Evolutionary conservation across 1,284 basidiomycete genomes (phyloP), one percentile per base, ranked within the genome.

Genomic region (Serendipita sp.): DNA sequence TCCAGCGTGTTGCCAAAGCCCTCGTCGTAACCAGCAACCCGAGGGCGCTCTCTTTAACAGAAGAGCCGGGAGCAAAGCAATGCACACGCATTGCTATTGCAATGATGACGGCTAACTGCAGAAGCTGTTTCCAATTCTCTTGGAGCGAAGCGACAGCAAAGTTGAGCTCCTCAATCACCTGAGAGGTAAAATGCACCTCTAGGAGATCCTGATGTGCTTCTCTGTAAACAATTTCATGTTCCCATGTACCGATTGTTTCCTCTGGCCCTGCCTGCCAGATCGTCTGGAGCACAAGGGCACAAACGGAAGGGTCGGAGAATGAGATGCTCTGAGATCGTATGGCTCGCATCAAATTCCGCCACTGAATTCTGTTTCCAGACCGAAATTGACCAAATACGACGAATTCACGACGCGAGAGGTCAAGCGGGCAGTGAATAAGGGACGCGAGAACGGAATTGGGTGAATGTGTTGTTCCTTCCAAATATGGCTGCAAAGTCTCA

Each of bases 51-150:
- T 50, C 8, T 0, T 53, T 63, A 15, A 71, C 49, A 12, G 61
- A 34, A 2, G 62, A 13, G 43, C 68, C 61, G 0, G 12, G 58
- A 10, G 66, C 62, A 1, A 72, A 71, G 1, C 73, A 66, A 13
- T 78, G 68, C 6, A 79, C 65, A 26, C 78, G 75, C 53, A 63
- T 0, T 0, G 66, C 65, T 29, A 71, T 66, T 13, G 5, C 6
- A 47, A 74, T 70, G n/a, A 78, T 70, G 0, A 70, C 76, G 32
- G 70, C 67, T 55, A 77, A 72, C 0, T 75, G 72, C 34, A 70
- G 67, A 0, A 67, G 69, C 63, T 80, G 73, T 42, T 73, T 65
- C 79, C 79, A 81, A 65, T 77, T 81, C 1, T 62, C 71, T 62
- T 71, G 64, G 3, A 78, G 66, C 17, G 68, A 67, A 2, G 30